A percentile compares a stretch with the other conserved stretches of the same genome.
Evolutionary conservation across 495 filamentous ascomycete species (phyloP).

Genomic region (Melanomma pulvis-pyrius): DNA sequence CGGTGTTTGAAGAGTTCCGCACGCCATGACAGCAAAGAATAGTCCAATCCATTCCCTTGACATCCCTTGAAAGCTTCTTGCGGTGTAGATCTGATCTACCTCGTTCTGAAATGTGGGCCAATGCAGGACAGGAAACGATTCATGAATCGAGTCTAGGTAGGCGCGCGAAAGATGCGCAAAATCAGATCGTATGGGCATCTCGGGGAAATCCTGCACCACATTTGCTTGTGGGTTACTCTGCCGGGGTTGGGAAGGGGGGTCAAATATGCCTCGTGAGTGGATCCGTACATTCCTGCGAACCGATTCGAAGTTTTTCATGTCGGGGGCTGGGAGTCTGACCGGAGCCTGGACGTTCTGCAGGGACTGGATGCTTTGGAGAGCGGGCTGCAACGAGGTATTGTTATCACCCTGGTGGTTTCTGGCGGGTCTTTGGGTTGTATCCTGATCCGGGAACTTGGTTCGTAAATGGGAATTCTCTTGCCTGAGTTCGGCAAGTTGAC

Average conservation of each 20-base stretch:
- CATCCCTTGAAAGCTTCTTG: slow-evolving; percentile 64
- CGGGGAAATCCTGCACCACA: slow-evolving; percentile 56
- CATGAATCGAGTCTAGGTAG: slow-evolving; percentile 77
- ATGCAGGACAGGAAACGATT: slow-evolving; percentile 80
- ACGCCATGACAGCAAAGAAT: slow-evolving; percentile 82
- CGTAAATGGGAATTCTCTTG: slow-evolving; percentile 73
- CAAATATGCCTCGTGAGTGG: slow-evolving; percentile 77
- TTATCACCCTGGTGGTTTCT: slow-evolving; percentile 60
- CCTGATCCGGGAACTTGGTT: slow-evolving; percentile 54
- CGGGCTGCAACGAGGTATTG: slow-evolving; percentile 47
- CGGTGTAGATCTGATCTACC: slow-evolving; percentile 75
- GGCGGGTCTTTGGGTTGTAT: slow-evolving; percentile 38
- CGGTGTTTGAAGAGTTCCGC: slow-evolving; percentile 75
- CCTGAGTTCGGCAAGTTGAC: slow-evolving; percentile 75
- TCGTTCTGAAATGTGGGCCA: slow-evolving; percentile 82
- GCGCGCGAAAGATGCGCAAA: slow-evolving; percentile 76
- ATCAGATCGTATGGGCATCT: slow-evolving; percentile 68
- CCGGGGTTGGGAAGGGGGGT: slow-evolving; percentile 42
- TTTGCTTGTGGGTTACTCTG: not conserved
- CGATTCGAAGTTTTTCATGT: slow-evolving; percentile 68
- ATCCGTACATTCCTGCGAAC: slow-evolving; percentile 74
- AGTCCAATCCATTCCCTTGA: slow-evolving; percentile 76
- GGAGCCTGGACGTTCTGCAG: not conserved
- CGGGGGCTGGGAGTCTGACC: slow-evolving; percentile 46
- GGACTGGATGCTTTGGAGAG: not conserved